Evolutionary conservation across 2,329 filamentous ascomycete genomes (phyloP).

Genomic region (Incumbomyces delicatus): DNA sequence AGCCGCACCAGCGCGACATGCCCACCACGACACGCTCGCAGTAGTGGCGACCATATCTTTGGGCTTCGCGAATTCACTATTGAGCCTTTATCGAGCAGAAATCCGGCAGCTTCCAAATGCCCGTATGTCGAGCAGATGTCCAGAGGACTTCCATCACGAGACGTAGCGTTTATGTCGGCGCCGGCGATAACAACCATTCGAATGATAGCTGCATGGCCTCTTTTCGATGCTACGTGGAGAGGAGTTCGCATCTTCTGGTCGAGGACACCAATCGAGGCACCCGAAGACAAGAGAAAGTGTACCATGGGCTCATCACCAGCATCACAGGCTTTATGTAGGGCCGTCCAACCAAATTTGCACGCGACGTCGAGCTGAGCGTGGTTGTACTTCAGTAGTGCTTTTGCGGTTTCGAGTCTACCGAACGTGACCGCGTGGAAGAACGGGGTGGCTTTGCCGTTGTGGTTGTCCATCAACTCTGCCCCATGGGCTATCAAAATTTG

Average conservation of each 20-base stretch:
- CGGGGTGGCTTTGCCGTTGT: slow-evolving; percentile 15
- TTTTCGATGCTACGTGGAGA: slow-evolving; percentile 16
- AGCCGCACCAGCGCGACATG: slow-evolving; percentile 23
- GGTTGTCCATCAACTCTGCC: slow-evolving; percentile 12
- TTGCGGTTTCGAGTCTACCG: slow-evolving; percentile 11
- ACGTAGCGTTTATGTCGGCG: slow-evolving; percentile 13
- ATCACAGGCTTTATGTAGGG: slow-evolving; percentile 22
- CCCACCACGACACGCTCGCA: slow-evolving; percentile 23
- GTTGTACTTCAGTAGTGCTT: slow-evolving; percentile 13
- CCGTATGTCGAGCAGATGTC: slow-evolving; percentile 19
- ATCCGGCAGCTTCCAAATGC: slow-evolving; percentile 12
- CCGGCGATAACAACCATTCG: slow-evolving; percentile 13
- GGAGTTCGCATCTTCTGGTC: slow-evolving; percentile 14
- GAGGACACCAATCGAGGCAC: slow-evolving; percentile 20
- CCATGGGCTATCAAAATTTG: slow-evolving; percentile 16
- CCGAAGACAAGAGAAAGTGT: slow-evolving; percentile 18
- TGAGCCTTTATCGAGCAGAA: slow-evolving; percentile 19
- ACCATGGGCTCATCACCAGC: slow-evolving; percentile 21
- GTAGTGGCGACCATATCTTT: slow-evolving; percentile 23
- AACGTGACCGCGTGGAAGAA: slow-evolving; percentile 17
- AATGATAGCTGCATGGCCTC: slow-evolving; percentile 13
- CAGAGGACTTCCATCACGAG: slow-evolving; percentile 14
- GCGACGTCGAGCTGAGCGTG: slow-evolving; percentile 14
- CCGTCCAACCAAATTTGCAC: slow-evolving; percentile 16
- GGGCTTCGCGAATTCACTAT: slow-evolving; percentile 22